Evolutionary conservation across 2,329 filamentous ascomycete species (phyloP), one percentile per base, ranked within the genome.

Genomic region (Diaporthe citrichinensis): DNA sequence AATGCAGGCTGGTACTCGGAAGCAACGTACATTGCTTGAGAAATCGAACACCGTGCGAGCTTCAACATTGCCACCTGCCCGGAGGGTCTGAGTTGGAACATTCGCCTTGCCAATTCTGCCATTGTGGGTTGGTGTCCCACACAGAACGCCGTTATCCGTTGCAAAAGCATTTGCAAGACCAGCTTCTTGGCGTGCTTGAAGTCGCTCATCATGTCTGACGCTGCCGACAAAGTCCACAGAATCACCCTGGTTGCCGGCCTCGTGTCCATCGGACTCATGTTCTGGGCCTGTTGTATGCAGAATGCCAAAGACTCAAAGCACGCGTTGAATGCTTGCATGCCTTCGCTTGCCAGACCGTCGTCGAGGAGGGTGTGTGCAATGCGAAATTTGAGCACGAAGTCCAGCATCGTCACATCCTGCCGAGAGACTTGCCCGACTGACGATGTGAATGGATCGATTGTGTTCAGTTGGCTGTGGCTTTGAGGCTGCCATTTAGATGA

Each of bases 321-420:
- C 3, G 7, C 31, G 28, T 69, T 23, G n/a, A 73, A 1, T 1
- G 34, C 53, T 23, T 61, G 36, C 36, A 73, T 68, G 9, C 69
- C 71, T 46, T 76, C 44, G 10, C 17, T 9, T 28, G 41, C n/a
- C 20, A 61, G 44, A 0, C 61, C 71, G 15, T 76, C 71, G 23
- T 73, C 74, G 23, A 76, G 39, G 4, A 76, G 59, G n/a, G 41
- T 61, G 34, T 76, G 61, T 4, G 61, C 74, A 14, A 69, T 41
- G 25, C 74, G 74, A 12, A 76, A 59, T 34, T 69, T 76, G 39
- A 73, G 71, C 15, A 69, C 74, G n/a, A 76, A 68, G 7, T 76
- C 71, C 49, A 76, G 28, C 71, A 74, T 68, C 23, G 57, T 9
- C 65, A 68, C 61, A 28, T 77, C 65, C 4, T 67, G 71, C 20